Evolutionary conservation across 2,329 filamentous ascomycete genomes (phyloP).

Genomic region (Fusarium liriodendri): DNA sequence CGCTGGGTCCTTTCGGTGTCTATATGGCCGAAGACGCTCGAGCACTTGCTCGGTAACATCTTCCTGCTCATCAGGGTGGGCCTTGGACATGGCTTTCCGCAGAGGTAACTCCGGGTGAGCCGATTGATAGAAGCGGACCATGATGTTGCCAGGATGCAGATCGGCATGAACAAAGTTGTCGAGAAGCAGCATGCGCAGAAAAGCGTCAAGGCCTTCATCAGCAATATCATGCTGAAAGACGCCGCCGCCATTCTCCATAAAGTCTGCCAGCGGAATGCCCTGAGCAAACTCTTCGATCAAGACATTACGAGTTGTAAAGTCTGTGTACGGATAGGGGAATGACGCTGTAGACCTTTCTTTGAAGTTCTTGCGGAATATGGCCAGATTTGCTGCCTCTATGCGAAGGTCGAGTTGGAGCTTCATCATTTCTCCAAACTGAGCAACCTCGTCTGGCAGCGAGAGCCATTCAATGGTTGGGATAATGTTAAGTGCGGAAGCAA

Average conservation of each 20-base stretch:
- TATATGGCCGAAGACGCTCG: constrained; percentile 79
- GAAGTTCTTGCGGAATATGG: constrained; percentile 91
- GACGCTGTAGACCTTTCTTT: constrained; percentile 90
- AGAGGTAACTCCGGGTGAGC: constrained; percentile 72
- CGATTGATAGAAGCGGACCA: constrained; percentile 97
- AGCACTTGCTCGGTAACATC: constrained; percentile 92
- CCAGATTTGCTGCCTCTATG: constrained; percentile 92
- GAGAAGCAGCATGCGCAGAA: constrained; percentile 94
- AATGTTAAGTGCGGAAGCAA: constrained; percentile 83
- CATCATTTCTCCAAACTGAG: constrained; percentile 99
- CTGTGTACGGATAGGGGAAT: constrained; percentile 94
- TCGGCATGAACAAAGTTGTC: constrained; percentile 99
- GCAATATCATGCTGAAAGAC: constrained; percentile 95
- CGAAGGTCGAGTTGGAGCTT: constrained; percentile 93
- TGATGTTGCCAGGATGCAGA: constrained; percentile 97
- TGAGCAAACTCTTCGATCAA: constrained; percentile 96
- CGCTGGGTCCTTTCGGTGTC: constrained; percentile 67
- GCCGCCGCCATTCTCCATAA: constrained; percentile 91
- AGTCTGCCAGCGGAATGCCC: constrained; percentile 90
- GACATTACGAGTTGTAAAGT: constrained; percentile 92
- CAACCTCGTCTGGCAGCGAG: constrained; percentile 92
- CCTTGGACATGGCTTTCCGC: constrained; percentile 43
- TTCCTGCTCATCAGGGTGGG: constrained; percentile 61
- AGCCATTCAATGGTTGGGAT: constrained; percentile 98
- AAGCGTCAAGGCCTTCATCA: constrained; percentile 93